Conservation (phyloP, 2,329 filamentous ascomycete genomes). For the Pseudopithomyces maydicus region DNA sequence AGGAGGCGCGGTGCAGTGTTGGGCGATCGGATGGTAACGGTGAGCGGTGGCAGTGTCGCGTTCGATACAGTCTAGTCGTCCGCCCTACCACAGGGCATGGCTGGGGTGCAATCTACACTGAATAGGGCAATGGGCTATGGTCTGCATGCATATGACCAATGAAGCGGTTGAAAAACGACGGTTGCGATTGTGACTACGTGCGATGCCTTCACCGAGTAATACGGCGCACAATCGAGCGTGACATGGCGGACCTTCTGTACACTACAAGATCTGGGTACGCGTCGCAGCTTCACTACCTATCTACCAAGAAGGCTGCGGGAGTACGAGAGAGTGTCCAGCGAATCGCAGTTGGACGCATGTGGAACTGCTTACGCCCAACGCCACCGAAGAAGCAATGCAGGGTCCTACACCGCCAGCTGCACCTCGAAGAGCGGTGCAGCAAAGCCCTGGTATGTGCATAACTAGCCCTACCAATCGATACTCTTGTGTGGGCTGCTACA, state of each 20-base stretch:
- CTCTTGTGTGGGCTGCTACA: neutral
- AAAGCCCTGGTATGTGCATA: neutral
- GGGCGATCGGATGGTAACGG: constrained; percentile 2
- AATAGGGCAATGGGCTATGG: neutral
- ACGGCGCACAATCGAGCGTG: neutral
- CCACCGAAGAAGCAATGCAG: constrained; percentile 1
- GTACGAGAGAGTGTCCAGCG: neutral
- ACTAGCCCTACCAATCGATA: neutral
- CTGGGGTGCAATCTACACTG: neutral
- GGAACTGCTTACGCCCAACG: neutral
- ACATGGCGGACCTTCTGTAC: neutral
- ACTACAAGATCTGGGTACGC: neutral
- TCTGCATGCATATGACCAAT: neutral
- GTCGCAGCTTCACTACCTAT: neutral
- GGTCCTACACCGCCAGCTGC: constrained; percentile 9
- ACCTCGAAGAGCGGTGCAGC: constrained; percentile 2
- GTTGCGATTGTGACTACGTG: neutral
- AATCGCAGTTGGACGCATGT: neutral
- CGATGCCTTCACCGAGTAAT: neutral
- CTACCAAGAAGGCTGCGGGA: neutral
- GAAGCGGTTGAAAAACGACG: neutral
- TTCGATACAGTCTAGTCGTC: neutral
- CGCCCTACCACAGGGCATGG: neutral
- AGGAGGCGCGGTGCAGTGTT: constrained; percentile 3
- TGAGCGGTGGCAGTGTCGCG: constrained; percentile 10